Evolutionary conservation across 2,329 filamentous ascomycete species (phyloP), one percentile per base, ranked within the genome.

Genomic region (Nannizziopsis barbatae): DNA sequence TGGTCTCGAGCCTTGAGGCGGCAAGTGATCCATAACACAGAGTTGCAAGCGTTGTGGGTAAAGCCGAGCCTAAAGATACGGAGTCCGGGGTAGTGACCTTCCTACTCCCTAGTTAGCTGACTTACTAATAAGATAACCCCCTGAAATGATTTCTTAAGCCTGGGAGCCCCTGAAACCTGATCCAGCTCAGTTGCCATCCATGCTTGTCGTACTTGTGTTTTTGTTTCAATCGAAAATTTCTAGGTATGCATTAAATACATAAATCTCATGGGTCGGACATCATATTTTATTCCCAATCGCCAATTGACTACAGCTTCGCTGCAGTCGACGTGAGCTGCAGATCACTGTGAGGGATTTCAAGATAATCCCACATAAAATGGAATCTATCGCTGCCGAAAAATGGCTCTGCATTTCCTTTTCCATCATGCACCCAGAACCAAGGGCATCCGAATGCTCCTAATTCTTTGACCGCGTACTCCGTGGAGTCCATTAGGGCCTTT

Each of bases 381-480:
- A 52, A 55, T 44, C 52, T 36, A 52, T 57, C 55, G 47, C 53
- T 54, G 20, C 53, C 55, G 50, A 57, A 56, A 15, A 56, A 54
- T 20, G 55, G 55, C 32, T 57, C 55, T 14, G 50, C 53, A 37
- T 48, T 43, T 11, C 53, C 55, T 39, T 56, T 46, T 12, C 20
- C 62, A 56, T 83, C 78, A 14, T 70, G 73, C 2, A 80, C 84
- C 75, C 79, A 81, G 52, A 85, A 71, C 84, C 85, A 90, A 1
- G 86, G 86, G 43, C 79, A 78, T 0, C 86, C 86, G 63, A 85
- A 90, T 0, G 84, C 85, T 0, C 84, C 85, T 43, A 68, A 69
- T 33, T 77, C 74, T 12, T 52, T 45, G 4, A 86, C 62, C 0
- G 77, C 82, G 54, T 73, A 71, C 51, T 77, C 71, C 14, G 84